phyloP scores from a whole-genome alignment of 495 filamentous ascomycete species.

The Cetradonia linearis region DNA sequence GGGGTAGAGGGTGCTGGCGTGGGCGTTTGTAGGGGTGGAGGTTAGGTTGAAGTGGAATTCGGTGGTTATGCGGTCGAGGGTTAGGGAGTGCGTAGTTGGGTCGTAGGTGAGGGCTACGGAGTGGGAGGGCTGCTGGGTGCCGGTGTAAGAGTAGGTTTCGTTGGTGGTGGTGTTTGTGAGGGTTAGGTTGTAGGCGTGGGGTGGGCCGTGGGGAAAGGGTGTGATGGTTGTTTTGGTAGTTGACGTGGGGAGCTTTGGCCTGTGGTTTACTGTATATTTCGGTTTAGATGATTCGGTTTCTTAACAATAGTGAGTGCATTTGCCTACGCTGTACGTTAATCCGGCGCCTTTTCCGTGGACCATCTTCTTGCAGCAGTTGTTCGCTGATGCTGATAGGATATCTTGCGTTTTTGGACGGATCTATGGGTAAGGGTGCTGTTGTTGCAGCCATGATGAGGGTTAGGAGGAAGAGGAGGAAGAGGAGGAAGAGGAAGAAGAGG shows the following conservation, averaged over 20 bases:
- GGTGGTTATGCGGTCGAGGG: constrained; percentile 41
- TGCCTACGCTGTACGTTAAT: constrained; percentile 19
- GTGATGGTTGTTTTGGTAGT: constrained; percentile 36
- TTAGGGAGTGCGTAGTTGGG: constrained; percentile 38
- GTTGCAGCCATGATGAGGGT: constrained; percentile 19
- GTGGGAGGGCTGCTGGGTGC: constrained; percentile 38
- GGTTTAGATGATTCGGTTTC: neutral
- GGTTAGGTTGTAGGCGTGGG: constrained; percentile 39
- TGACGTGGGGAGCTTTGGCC: constrained; percentile 38
- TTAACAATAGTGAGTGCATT: neutral
- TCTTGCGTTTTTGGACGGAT: constrained; percentile 22
- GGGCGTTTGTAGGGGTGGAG: constrained; percentile 37
- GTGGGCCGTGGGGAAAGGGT: constrained; percentile 29
- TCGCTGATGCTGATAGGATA: constrained; percentile 19
- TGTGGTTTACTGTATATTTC: constrained; percentile 35
- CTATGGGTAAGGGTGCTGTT: constrained; percentile 7
- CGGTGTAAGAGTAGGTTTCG: constrained; percentile 42
- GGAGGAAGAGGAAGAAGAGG: neutral
- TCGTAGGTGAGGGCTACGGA: constrained; percentile 46
- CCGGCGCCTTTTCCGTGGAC: constrained; percentile 15
- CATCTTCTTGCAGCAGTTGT: constrained; percentile 17
- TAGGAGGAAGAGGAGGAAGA: neutral
- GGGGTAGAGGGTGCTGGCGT: constrained; percentile 37
- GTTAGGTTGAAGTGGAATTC: constrained; percentile 49
- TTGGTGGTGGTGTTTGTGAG: constrained; percentile 41